Conservation (phyloP, 305 asterid species). For the Caryopteris hybrid region DNA sequence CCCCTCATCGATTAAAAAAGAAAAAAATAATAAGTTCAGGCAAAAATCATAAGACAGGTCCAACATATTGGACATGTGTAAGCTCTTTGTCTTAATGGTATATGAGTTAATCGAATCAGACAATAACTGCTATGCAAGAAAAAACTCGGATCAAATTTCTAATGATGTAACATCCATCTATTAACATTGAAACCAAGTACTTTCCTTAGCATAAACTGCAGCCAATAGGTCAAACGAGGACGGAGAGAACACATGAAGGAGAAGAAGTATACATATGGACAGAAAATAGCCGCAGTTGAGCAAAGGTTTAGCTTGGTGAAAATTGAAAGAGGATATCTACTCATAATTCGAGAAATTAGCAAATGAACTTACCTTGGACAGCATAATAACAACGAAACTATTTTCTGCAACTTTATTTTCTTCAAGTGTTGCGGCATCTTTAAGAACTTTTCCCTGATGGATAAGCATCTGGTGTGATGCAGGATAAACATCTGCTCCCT, state of each 20-base stretch:
- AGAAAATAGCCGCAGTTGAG: background rate
- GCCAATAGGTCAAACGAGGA: background rate
- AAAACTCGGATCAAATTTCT: too few relatives aligned
- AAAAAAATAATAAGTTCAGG: background rate
- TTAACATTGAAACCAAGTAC: too few relatives aligned
- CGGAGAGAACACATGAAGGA: background rate
- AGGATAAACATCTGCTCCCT: conserved; percentile 73
- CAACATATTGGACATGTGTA: background rate
- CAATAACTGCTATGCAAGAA: too few relatives aligned
- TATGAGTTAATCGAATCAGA: too few relatives aligned
- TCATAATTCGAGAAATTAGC: background rate
- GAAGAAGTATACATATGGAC: background rate
- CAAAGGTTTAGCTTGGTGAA: background rate
- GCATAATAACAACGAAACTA: conserved; percentile 70
- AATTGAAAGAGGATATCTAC: background rate
- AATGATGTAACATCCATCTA: too few relatives aligned
- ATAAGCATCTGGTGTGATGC: conserved; percentile 77
- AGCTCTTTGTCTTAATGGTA: background rate
- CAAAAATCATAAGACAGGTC: background rate
- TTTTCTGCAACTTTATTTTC: conserved; percentile 75
- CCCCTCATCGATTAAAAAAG: background rate
- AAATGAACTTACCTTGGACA: conserved; percentile 48
- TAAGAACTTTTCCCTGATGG: conserved; percentile 80
- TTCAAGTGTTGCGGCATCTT: conserved; percentile 70
- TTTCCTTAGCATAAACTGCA: background rate